A percentile compares a stretch with the other conserved stretches of the same genome.
Evolutionary conservation across 164 flowering plant species (phyloP).

Genomic region (Annona squamosa): DNA sequence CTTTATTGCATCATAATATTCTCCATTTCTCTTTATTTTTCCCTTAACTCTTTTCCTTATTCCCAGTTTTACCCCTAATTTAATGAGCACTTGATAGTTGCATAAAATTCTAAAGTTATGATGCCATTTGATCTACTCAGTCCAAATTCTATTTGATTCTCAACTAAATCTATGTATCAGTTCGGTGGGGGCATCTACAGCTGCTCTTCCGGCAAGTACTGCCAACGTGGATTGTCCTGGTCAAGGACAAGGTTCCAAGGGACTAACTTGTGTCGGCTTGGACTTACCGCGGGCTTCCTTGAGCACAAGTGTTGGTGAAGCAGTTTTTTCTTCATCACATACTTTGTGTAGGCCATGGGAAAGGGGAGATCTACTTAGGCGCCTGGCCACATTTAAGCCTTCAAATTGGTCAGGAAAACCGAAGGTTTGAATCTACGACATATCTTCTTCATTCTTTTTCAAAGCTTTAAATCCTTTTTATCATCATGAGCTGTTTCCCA

Average conservation of each 20-base stretch:
- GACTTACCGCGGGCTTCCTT: constrained; percentile 54
- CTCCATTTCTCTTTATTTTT: too few relatives aligned
- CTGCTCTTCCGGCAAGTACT: constrained; percentile 65
- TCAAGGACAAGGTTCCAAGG: constrained; percentile 75
- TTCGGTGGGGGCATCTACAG: constrained; percentile 97
- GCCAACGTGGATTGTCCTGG: constrained; percentile 65
- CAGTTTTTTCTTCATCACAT: constrained; percentile 67
- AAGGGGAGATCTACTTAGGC: constrained; percentile 85
- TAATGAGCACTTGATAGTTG: too few relatives aligned
- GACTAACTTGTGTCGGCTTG: constrained; percentile 62
- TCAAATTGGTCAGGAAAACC: constrained; percentile 88
- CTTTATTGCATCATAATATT: too few relatives aligned
- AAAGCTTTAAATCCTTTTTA: too few relatives aligned
- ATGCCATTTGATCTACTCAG: too few relatives aligned
- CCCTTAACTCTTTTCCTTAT: too few relatives aligned
- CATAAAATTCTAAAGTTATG: too few relatives aligned
- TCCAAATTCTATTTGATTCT: not conserved
- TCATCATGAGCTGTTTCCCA: too few relatives aligned
- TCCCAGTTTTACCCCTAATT: too few relatives aligned
- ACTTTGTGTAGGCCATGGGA: constrained; percentile 98
- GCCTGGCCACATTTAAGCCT: constrained; percentile 86
- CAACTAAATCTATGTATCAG: constrained; percentile 28
- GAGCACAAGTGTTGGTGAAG: constrained; percentile 79
- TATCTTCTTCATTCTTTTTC: not conserved
- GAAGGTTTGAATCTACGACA: constrained; percentile 47